Evolutionary conservation across 2,329 filamentous ascomycete species (phyloP).

Genomic region (Penicillium digitatum): DNA sequence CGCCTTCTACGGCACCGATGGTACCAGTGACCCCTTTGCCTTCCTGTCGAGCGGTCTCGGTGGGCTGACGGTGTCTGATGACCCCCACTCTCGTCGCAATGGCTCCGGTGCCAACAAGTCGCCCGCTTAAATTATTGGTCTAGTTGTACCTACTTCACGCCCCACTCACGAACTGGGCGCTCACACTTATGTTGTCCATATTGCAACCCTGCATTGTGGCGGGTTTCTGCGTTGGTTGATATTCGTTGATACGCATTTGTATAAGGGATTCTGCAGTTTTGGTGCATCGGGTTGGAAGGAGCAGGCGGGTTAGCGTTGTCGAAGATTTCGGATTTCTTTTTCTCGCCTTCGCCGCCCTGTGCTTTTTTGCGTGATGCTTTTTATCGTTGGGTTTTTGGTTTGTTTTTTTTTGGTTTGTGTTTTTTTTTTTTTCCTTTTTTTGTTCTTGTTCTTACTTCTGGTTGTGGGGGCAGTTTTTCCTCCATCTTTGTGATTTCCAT

Average conservation of each 20-base stretch:
- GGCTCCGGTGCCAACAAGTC: slow-evolving; percentile 46
- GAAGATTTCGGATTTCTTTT: slow-evolving; percentile 34
- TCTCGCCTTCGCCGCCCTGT: slow-evolving; percentile 26
- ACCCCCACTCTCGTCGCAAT: slow-evolving; percentile 45
- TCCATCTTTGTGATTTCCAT: slow-evolving; percentile 18
- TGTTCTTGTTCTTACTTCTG: slow-evolving; percentile 13
- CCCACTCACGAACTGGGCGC: slow-evolving; percentile 16
- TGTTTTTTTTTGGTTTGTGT: slow-evolving; percentile 21
- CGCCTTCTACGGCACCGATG: slow-evolving; percentile 59
- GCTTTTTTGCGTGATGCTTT: slow-evolving; percentile 18
- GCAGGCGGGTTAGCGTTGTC: slow-evolving; percentile 42
- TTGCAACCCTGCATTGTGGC: slow-evolving; percentile 35
- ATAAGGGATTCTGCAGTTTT: slow-evolving; percentile 43
- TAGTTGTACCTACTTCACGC: slow-evolving; percentile 19
- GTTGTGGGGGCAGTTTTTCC: slow-evolving; percentile 13
- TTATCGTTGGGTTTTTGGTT: slow-evolving; percentile 14
- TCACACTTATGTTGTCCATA: slow-evolving; percentile 36
- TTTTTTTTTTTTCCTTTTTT: not conserved
- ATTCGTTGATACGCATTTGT: slow-evolving; percentile 42
- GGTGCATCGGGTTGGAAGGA: slow-evolving; percentile 45
- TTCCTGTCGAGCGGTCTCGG: slow-evolving; percentile 61
- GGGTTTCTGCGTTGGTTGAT: slow-evolving; percentile 39
- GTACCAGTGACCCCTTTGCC: slow-evolving; percentile 59
- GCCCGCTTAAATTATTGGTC: slow-evolving; percentile 33
- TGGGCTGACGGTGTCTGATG: slow-evolving; percentile 53